Evolutionary conservation across 257 asterid genomes (phyloP).

Genomic region (Ilex aquifolium): DNA sequence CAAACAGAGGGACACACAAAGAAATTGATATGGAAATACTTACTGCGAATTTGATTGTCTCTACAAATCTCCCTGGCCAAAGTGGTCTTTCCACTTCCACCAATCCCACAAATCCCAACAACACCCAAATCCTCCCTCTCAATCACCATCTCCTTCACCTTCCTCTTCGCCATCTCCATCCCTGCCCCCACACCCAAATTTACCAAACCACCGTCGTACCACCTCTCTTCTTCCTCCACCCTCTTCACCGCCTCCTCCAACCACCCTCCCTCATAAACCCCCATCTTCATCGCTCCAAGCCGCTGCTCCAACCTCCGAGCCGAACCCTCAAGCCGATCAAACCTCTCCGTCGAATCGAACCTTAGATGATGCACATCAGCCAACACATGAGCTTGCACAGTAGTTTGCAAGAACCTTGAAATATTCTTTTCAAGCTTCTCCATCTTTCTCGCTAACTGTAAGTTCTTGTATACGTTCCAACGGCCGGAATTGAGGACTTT

Average conservation of each 20-base stretch:
- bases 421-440: conserved; percentile 70
- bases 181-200: conserved; percentile 45
- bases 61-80: conserved; percentile 81
- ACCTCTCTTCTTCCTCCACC: conserved; percentile 62
- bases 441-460: conserved; percentile 61
- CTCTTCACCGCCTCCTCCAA: conserved; percentile 75
- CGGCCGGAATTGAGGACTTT: conserved; percentile 60
- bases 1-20: too few relatives aligned
- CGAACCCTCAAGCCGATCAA: conserved; percentile 40
- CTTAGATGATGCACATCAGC: conserved; percentile 86
- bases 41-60: conserved; percentile 63
- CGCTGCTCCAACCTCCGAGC: conserved; percentile 59
- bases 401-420: conserved; percentile 40
- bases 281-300: conserved; percentile 67
- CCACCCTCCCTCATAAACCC: conserved; percentile 53
- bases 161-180: conserved; percentile 69
- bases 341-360: conserved; percentile 61
- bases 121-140: conserved; percentile 25
- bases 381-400: conserved; percentile 67
- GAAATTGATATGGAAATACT: conserved; percentile 6
- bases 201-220: conserved; percentile 57
- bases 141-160: conserved; percentile 64
- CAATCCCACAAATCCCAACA: conserved; percentile 73
- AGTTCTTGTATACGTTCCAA: conserved; percentile 68
- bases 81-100: conserved; percentile 91